Evolutionary conservation across 2,329 filamentous ascomycete genomes (phyloP), one percentile per base, ranked within the genome.

Genomic region (Penicillium sp.): DNA sequence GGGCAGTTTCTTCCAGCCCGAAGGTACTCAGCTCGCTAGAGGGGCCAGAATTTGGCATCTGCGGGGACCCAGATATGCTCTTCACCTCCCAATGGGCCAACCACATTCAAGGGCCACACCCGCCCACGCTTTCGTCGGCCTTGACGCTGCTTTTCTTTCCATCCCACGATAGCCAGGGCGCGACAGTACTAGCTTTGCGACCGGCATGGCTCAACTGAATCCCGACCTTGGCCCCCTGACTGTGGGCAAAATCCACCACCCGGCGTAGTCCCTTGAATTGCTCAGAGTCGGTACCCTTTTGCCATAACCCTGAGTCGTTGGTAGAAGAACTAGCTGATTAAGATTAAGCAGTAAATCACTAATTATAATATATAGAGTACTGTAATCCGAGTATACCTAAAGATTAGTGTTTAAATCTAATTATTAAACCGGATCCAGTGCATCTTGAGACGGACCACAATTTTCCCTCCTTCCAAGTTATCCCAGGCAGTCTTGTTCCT

Each of bases 321-420:
- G 88, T 87, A 1, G 85, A 84, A 68, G 94, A 94, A 41, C 89
- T 78, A 16, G 89, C 89, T n/a, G n/a, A n/a, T n/a, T n/a, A n/a
- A n/a, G n/a, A n/a, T n/a, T n/a, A n/a, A n/a, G n/a, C n/a, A n/a
- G n/a, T n/a, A n/a, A n/a, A n/a, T n/a, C n/a, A n/a, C n/a, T n/a
- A n/a, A n/a, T n/a, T n/a, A n/a, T n/a, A n/a, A n/a, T n/a, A n/a
- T n/a, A n/a, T n/a, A n/a, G n/a, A n/a, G n/a, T n/a, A n/a, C n/a
- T n/a, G n/a, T n/a, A n/a, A n/a, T n/a, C n/a, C n/a, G n/a, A n/a
- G n/a, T n/a, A n/a, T n/a, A n/a, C n/a, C n/a, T n/a, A n/a, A n/a
- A n/a, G n/a, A n/a, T n/a, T n/a, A n/a, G n/a, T n/a, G n/a, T n/a
- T n/a, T n/a, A n/a, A n/a, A n/a, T n/a, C n/a, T n/a, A n/a, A n/a